phyloP scores from a whole-genome alignment of 2,329 filamentous ascomycete genomes.

The Penicillium sclerotiorum region DNA sequence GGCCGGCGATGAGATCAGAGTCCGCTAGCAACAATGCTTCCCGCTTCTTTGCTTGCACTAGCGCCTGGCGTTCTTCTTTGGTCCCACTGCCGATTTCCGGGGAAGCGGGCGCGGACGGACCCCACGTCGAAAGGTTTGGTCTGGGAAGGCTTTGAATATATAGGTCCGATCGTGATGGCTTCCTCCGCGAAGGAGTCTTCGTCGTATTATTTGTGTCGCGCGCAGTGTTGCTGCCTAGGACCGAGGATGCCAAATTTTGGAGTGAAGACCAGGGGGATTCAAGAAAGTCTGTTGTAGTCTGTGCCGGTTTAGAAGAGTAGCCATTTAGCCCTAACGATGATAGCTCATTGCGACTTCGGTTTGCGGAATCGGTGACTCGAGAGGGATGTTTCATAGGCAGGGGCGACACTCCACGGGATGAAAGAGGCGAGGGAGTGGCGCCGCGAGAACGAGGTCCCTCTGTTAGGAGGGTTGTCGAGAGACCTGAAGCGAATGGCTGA shows the following conservation, averaged over 20 bases:
- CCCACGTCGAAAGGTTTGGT: conserved; percentile 41
- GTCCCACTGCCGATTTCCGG: conserved; percentile 41
- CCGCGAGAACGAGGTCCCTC: conserved; percentile 40
- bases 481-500: conserved; percentile 32
- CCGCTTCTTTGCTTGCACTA: conserved; percentile 52
- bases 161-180: conserved; percentile 41
- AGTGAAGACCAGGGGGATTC: conserved; percentile 54
- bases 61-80: conserved; percentile 48
- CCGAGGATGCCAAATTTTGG: conserved; percentile 51
- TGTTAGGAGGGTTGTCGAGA: conserved; percentile 30
- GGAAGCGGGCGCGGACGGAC: conserved; percentile 38
- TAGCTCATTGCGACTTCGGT: conserved; percentile 23
- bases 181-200: conserved; percentile 35
- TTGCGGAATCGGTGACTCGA: conserved; percentile 30
- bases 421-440: conserved; percentile 43
- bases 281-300: conserved; percentile 40
- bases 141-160: conserved; percentile 31
- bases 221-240: conserved; percentile 46
- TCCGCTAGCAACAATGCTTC: conserved; percentile 50
- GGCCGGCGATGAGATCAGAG: conserved; percentile 39
- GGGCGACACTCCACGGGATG: conserved; percentile 41
- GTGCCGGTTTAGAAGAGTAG: conserved; percentile 27
- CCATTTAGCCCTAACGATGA: conserved; percentile 30
- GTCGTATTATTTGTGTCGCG: conserved; percentile 29
- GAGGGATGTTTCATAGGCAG: conserved; percentile 43